Evolutionary conservation across 148 eudicot species (phyloP), one percentile per base, ranked within the genome.

Genomic region (Vaccinium darrowii): DNA sequence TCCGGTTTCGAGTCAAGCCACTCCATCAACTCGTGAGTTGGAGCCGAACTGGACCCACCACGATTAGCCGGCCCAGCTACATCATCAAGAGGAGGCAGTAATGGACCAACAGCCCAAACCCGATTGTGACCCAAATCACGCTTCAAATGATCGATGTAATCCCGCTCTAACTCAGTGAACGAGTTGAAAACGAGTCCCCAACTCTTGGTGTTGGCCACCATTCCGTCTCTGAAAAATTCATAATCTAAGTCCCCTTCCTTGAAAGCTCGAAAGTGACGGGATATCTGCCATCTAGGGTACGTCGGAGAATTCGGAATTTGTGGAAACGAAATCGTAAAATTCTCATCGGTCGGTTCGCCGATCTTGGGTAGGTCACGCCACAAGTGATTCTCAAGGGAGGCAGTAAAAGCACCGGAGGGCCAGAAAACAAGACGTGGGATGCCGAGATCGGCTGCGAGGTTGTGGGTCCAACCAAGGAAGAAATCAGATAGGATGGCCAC

Each of bases 1-100:
- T 92, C 89, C 39, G 84, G 84, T 7, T 91, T 90, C 30, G 33
- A 47, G 81, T 94, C 91, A 23, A 95, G 94, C 95, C 96, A 95
- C 15, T 76, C 50, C 21, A 88, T 58, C 65, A 92, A 83, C 33
- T 60, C 79, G 51, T 85, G 27, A 90, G 50, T 3, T 7, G 76
- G 52, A 8, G 15, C 72, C 2, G 80, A 23, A 15, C 57, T 53
- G 4, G 82, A 67, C n/a, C 65, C 65, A 1, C 86, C 73, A 0
- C 72, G 83, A 3, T 39, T 81, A n/a, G 74, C 3, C 18, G 33
- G 19, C 8, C 63, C 82, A 5, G 23, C 27, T 54, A 7, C 11
- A 21, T 54, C 63, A 7, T 81, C 56, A 12, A 13, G 3, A 2
- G 21, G 21, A 16, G 83, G 83, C 57, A 81, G 27, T 3, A 81